Conservation (phyloP, 2,329 filamentous ascomycete species). For the Fusarium sp. region DNA sequence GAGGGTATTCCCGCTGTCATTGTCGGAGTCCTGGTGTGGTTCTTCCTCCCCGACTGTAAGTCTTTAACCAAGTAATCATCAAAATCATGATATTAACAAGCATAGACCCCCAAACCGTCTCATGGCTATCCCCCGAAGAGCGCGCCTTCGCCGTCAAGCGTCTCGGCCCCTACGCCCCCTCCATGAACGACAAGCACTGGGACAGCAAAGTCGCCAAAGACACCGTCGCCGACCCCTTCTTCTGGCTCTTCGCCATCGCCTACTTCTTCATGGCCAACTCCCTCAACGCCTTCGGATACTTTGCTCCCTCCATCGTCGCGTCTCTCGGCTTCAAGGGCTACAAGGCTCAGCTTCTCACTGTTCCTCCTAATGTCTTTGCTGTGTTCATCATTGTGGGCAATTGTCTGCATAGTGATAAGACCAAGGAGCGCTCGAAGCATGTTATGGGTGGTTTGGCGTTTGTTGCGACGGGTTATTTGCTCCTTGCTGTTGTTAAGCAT, state of each 20-base stretch:
- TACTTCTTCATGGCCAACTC: slow-evolving; percentile 49
- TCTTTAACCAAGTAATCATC: rapidly evolving
- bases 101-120: slow-evolving; percentile 46
- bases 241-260: slow-evolving; percentile 47
- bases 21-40: slow-evolving; percentile 46
- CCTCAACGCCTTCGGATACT: slow-evolving; percentile 49
- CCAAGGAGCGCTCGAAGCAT: slow-evolving; percentile 46
- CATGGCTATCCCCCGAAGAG: slow-evolving; percentile 47
- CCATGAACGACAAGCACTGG: slow-evolving; percentile 50
- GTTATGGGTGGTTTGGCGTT: slow-evolving; percentile 43
- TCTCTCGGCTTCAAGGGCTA: slow-evolving; percentile 48
- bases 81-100: background rate
- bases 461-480: slow-evolving; percentile 43
- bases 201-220: slow-evolving; percentile 45
- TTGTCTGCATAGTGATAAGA: slow-evolving; percentile 46
- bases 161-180: slow-evolving; percentile 47
- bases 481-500: slow-evolving; percentile 44
- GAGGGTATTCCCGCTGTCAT: slow-evolving; percentile 48
- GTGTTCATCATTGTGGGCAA: slow-evolving; percentile 47
- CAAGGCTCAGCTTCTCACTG: slow-evolving; percentile 49
- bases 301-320: slow-evolving; percentile 49
- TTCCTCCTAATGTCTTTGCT: slow-evolving; percentile 50
- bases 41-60: slow-evolving; percentile 46
- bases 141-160: slow-evolving; percentile 49
- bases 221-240: slow-evolving; percentile 47